Base-by-base conservation (phyloP, 1,139 yeast genomes). In the Sugiyamaella japonica region DNA sequence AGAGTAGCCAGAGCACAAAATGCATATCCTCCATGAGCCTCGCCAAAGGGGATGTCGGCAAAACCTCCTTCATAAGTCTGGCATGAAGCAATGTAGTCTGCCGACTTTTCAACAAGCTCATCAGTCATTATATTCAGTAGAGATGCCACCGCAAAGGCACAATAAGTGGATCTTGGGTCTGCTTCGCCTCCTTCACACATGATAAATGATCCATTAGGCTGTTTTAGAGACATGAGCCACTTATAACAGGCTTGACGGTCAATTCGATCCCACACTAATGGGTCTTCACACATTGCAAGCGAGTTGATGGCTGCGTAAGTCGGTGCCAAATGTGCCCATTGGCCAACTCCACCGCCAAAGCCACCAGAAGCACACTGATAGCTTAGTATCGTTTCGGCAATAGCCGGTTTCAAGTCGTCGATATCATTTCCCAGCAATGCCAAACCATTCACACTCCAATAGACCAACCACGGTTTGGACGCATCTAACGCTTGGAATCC, bases 11-110 rank as follows among this genome's bases (percentile, higher is more conserved):
- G 72, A 0, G 93, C 95, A 73, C 99, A 93, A 67, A 81, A 95
- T 0, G 98, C 83, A 69, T 93, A 93, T 0, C 99, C 99, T 1
- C 98, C 99, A 68, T 95, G 99, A 0, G 98, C 98, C 69, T 95
- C 99, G 10, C 63, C 62, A 8, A 73, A 73, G 0, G 96, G 91
- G 9, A 77, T 75, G 1, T 95, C 96, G 1, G 93, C 88, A 71
- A 91, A 88, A 0, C 99, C 99, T 23, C 99, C 99, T 71, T 95
- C 99, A 69, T 81, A 91, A 0, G 95, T 87, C 70, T 93, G 99
- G 63, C 97, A 89, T 9, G 67, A 62, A 0, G 73, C 63, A n/a
- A 93, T 63, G 84, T 91, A 93, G 9, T 77, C 78, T 1, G 75
- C 75, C 0, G 83, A 78, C 10, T 80, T 81, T 12, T 72, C 73